phyloP scores from a whole-genome alignment of 768 basidiomycete species.

The Kwoniella dendrophila region DNA sequence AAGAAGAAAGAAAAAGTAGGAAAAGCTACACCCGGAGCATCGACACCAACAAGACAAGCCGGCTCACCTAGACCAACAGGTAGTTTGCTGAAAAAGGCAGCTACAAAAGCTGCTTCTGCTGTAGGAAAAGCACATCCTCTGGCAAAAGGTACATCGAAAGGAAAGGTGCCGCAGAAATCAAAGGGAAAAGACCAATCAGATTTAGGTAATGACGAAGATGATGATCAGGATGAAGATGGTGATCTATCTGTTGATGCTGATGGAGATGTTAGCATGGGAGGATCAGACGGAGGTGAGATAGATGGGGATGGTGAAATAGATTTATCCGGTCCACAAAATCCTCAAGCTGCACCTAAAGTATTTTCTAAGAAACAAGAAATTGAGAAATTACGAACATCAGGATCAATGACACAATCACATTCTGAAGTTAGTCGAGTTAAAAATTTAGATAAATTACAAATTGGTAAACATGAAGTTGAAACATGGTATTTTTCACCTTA shows the following conservation, averaged over 20 bases:
- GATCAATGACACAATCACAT: constrained; percentile 98
- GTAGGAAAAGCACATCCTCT: constrained; percentile 53
- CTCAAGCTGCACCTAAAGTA: constrained; percentile 61
- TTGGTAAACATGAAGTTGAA: constrained; percentile 94
- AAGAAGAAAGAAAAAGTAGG: constrained; percentile 65
- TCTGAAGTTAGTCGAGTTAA: constrained; percentile 98
- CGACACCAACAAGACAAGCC: constrained; percentile 25
- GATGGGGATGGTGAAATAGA: constrained; percentile 54
- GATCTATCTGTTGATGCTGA: constrained; percentile 44
- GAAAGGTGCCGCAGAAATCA: constrained; percentile 36
- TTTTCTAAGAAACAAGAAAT: constrained; percentile 99
- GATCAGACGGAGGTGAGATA: constrained; percentile 61
- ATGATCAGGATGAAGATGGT: constrained; percentile 62
- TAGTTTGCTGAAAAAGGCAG: constrained; percentile 58
- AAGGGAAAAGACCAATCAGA: constrained; percentile 38
- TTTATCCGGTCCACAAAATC: constrained; percentile 61
- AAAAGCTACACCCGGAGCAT: constrained; percentile 35
- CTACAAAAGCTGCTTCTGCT: constrained; percentile 49
- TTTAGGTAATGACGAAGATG: constrained; percentile 64
- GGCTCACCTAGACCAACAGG: constrained; percentile 38
- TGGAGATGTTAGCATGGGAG: constrained; percentile 60
- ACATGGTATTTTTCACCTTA: constrained; percentile 99
- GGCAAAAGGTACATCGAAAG: constrained; percentile 54
- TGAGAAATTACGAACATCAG: constrained; percentile 94
- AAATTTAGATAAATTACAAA: constrained; percentile 94